Evolutionary conservation across 2,329 filamentous ascomycete genomes (phyloP), one percentile per base, ranked within the genome.

Genomic region (Nectriaceae sp.): DNA sequence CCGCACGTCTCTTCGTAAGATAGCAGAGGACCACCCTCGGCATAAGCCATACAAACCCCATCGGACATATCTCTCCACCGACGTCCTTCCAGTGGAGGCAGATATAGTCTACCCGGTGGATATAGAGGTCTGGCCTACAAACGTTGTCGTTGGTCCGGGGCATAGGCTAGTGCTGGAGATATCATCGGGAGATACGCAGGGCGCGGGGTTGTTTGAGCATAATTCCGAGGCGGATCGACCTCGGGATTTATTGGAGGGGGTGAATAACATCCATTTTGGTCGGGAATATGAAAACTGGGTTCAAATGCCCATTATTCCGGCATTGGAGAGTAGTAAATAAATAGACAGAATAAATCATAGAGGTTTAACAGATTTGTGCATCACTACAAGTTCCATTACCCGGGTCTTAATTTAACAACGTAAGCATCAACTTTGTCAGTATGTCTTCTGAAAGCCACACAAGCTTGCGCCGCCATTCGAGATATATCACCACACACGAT

Each of bases 81-180:
- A 85, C 50, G 75, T 79, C 1, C 70, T 73, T 37, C 70, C 74
- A 0, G 79, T 85, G 4, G 70, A 75, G 22, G 66, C 72, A 0
- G 77, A 76, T 1, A 75, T 80, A 46, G 70, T 82, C 0, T 86
- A 86, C 57, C 66, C 62, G 0, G 78, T 85, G 0, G 82, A 85
- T 52, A 71, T 85, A 1, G 82, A 86, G 61, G 63, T 85, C 1
- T 85, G 82, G 83, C 81, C 82, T 0, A 85, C 82, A 0, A 82
- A 82, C 50, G 78, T 84, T 0, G 67, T 83, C 11, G 67, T 64
- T 21, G 57, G 60, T 24, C 52, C 57, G n/a, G 79, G 80, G 0
- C 76, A 71, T 0, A 72, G 68, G 56, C 57, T 84, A 13, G 70
- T 82, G 3, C 72, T 84, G 26, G 80, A 84, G 61, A 68, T 84